phyloP scores from a whole-genome alignment of 441 rosid species.

The Corymbia citriodora region DNA sequence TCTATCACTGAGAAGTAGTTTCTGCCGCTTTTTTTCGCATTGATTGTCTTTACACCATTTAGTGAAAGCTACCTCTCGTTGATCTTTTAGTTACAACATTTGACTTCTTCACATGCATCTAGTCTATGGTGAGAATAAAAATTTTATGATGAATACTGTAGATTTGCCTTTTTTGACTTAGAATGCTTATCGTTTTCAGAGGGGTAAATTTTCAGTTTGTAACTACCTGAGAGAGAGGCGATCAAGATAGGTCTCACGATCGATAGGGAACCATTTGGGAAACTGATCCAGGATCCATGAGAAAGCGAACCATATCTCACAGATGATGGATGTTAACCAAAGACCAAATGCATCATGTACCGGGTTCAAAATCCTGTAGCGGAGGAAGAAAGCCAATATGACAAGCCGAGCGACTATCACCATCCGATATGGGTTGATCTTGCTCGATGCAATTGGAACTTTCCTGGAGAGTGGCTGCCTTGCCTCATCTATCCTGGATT shows the following conservation, averaged over 20 bases:
- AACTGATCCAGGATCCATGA: constrained; percentile 9
- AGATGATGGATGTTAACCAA: constrained; percentile 77
- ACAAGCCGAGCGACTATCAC: constrained; percentile 83
- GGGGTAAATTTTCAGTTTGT: neutral
- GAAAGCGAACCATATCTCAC: constrained; percentile 11
- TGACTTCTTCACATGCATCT: neutral
- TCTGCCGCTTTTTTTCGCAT: neutral
- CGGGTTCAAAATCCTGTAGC: constrained; percentile 78
- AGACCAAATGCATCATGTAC: constrained; percentile 87
- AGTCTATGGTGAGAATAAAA: neutral
- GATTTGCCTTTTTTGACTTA: neutral
- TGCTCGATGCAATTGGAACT: constrained; percentile 94
- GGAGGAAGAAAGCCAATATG: constrained; percentile 70
- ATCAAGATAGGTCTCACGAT: constrained; percentile 2
- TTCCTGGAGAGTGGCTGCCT: constrained; percentile 89
- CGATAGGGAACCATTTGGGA: constrained; percentile 8
- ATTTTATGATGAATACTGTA: neutral
- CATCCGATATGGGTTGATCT: constrained; percentile 87
- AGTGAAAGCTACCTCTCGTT: neutral
- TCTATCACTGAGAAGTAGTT: neutral
- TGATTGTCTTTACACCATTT: neutral
- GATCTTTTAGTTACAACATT: neutral
- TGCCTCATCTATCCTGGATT: constrained; percentile 82
- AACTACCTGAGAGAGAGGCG: constrained; percentile 73
- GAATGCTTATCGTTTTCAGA: neutral